phyloP scores from a whole-genome alignment of 345 rosid genomes.

The Euphorbia tirucalli region DNA sequence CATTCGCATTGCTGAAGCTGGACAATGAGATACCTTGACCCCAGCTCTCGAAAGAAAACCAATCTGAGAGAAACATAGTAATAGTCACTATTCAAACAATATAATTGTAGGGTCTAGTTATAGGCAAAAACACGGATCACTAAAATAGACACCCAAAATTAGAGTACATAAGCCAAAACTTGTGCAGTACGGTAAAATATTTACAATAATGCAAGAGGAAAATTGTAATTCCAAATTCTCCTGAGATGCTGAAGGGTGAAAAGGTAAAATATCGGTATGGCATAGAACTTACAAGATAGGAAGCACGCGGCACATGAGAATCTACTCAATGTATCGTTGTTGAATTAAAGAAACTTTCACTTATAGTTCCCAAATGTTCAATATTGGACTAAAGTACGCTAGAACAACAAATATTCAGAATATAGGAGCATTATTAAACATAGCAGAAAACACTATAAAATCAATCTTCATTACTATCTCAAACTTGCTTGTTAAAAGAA shows the following conservation, averaged over 20 bases:
- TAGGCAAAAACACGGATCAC: background rate
- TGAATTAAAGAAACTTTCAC: background rate
- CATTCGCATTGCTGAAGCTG: conserved; percentile 73
- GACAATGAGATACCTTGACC: conserved; percentile 75
- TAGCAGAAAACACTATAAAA: too few species aligned
- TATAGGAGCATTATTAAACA: background rate
- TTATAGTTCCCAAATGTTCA: background rate
- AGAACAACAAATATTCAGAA: background rate
- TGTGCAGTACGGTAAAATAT: background rate
- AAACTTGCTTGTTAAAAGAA: background rate
- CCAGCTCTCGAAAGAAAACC: conserved; percentile 55
- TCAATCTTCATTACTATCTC: background rate
- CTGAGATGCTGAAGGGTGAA: background rate
- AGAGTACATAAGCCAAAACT: background rate
- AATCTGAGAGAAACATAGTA: conserved; percentile 37
- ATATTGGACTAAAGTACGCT: background rate
- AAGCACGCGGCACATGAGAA: background rate
- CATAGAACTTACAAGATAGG: background rate
- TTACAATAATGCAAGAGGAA: conserved; percentile 1
- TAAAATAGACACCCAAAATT: background rate
- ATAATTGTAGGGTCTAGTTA: background rate
- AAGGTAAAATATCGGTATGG: background rate
- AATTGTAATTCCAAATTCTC: background rate
- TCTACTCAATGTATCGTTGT: background rate
- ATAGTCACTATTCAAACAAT: background rate